Base-by-base conservation (phyloP, 2,329 filamentous ascomycete species). In the Hypoxylon sp. region DNA sequence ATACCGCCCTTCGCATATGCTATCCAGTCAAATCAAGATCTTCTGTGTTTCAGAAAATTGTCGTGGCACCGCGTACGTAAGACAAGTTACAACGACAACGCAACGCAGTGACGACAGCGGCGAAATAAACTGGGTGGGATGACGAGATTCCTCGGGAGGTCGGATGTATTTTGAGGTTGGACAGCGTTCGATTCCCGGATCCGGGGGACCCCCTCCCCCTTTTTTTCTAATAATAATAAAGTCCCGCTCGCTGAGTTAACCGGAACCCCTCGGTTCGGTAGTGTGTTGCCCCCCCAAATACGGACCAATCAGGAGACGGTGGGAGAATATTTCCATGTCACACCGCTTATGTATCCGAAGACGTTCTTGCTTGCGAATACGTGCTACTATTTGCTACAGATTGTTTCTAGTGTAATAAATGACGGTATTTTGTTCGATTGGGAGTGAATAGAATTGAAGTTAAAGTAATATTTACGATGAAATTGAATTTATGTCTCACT, bases 221-320 rank as follows among this genome's bases (percentile, higher is more conserved):
- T 59, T 55, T 34, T 34, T 60, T 37, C 48, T 53, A 63, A 53
- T 53, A 63, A 54, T 56, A 55, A n/a, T n/a, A n/a, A n/a, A 50
- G 25, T 19, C 37, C 27, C 12, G 41, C n/a, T 48, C 32, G 16
- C 41, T 54, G 45, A 37, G 55, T 53, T 64, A 47, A 56, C 61
- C 64, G 60, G 64, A 57, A 59, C 58, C 65, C 65, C 62, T 61
- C 61, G 61, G 61, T 41, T 63, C 56, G 57, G 57, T 62, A 58
- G 58, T 66, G 39, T 62, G 25, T 30, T 65, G 51, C 41, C 21
- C 56, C 16, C 61, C 45, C 53, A 32, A 52, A 47, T 27, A 51
- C 32, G n/a, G 21, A 21, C 65, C 65, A 68, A 68, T 68, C 54
- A 61, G 37, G 37, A 58, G 23, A 5, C 25, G 48, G 32, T 23